Evolutionary conservation across 345 rosid genomes (phyloP).

Genomic region (Ailanthus altissimus): DNA sequence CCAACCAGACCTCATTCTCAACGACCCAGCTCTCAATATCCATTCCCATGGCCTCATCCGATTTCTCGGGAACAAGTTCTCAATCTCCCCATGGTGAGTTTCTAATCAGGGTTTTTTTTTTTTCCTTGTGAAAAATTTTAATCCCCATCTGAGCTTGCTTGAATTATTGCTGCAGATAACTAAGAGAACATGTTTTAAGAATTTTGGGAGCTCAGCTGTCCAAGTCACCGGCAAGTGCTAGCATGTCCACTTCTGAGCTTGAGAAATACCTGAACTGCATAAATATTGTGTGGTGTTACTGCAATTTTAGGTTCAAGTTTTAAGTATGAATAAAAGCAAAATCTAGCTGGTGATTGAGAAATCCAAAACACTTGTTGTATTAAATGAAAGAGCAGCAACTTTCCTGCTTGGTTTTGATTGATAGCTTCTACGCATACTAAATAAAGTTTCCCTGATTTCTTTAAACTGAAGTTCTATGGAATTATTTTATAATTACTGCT

Average conservation of each 20-base stretch:
- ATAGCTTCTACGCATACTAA: slow-evolving; percentile 7
- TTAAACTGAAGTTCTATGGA: not conserved
- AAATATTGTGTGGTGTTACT: slow-evolving; percentile 15
- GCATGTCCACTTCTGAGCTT: not conserved
- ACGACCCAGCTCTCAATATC: slow-evolving; percentile 60
- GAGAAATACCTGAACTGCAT: not conserved
- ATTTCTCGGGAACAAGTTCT: slow-evolving; percentile 41
- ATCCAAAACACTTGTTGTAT: slow-evolving; percentile 11
- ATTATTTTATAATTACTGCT: not conserved
- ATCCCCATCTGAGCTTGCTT: slow-evolving; percentile 8
- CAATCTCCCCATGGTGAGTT: slow-evolving; percentile 46
- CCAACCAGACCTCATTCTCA: slow-evolving; percentile 44
- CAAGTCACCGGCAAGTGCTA: not conserved
- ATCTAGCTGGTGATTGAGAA: slow-evolving; percentile 4
- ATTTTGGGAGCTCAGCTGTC: not conserved
- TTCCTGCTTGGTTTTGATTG: slow-evolving; percentile 8
- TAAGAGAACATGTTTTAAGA: slow-evolving; percentile 1
- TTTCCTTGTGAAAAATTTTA: not conserved
- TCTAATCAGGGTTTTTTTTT: not conserved
- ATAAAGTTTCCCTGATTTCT: not conserved
- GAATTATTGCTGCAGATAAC: slow-evolving; percentile 31
- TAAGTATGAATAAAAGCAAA: slow-evolving; percentile 22
- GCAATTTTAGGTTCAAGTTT: slow-evolving; percentile 18
- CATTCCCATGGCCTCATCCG: slow-evolving; percentile 50
- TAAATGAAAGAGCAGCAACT: slow-evolving; percentile 12